Evolutionary conservation across 495 filamentous ascomycete species (phyloP), one percentile per base, ranked within the genome.

Genomic region (Cetradonia linearis): DNA sequence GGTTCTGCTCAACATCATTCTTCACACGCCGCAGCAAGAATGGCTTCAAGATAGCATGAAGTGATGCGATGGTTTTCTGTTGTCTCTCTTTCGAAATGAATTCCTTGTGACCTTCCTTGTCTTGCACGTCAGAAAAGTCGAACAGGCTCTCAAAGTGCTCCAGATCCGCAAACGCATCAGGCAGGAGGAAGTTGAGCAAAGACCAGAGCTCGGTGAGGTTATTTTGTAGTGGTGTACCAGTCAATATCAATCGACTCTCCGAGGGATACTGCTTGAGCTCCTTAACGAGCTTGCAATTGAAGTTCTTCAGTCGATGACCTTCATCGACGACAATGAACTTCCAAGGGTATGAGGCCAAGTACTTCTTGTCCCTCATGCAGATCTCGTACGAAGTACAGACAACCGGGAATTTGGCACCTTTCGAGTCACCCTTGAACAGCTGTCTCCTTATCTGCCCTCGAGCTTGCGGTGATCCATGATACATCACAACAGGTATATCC

Each of bases 301-400:
- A 87, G 62, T 98, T 98, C 76, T 98, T 98, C 76, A 98, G 82
- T 7, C 93, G 88, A 69, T 98, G 93, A 2, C 93, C 93, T 74
- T 98, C 93, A 67, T 98, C 93, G 68, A 98, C 95, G 66, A 97
- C 89, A 66, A 98, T 96, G 69, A 94, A 95, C 56, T 91, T 88
- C 93, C 93, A 98, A 28, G 87, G 83, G 63, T 92, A 93, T 61
- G 85, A 83, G 33, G 82, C 78, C 6, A 98, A 74, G 50, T 81
- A 82, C 58, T 87, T 88, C 8, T 86, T 81, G 70, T 98, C 93
- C 64, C 88, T 87, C 74, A 98, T 86, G 56, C 91, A 88, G 64
- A 98, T 95, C 69, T 98, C 93, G 64, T 96, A 96, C 28, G 83
- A 91, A 3, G 93, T 98, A 68, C 89, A 91, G 4, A 97, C 83